These are phyloP conservation scores for Periglandula ipomoeae DNA, from an alignment of 2,329 filamentous ascomycete species.

Conservation along the genomic window DNA sequence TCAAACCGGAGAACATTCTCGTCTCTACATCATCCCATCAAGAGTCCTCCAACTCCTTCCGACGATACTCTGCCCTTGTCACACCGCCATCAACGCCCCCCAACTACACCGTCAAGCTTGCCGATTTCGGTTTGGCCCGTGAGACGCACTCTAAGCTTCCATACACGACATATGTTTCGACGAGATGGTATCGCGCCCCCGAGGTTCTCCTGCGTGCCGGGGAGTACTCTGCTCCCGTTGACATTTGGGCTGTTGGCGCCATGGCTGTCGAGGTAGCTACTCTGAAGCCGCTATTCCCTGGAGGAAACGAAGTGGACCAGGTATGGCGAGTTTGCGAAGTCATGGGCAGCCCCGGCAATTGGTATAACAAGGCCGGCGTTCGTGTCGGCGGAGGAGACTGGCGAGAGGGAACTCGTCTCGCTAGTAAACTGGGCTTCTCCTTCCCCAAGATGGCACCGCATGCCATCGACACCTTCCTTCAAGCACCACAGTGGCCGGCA, in stretches of 20 bases:
- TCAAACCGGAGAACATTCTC: slow-evolving; percentile 98
- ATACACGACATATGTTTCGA: slow-evolving; percentile 98
- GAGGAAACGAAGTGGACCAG: slow-evolving; percentile 96
- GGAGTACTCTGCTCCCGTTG: slow-evolving; percentile 93
- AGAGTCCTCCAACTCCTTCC: slow-evolving; percentile 77
- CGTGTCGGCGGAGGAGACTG: slow-evolving; percentile 93
- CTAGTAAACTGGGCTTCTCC: slow-evolving; percentile 93
- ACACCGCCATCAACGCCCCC: slow-evolving; percentile 93
- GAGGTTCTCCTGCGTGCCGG: slow-evolving; percentile 90
- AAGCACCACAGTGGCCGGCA: slow-evolving; percentile 81
- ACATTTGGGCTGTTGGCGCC: slow-evolving; percentile 96
- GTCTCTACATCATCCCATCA: slow-evolving; percentile 83
- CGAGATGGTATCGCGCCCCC: slow-evolving; percentile 93
- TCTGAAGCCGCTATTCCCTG: slow-evolving; percentile 90
- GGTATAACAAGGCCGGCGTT: slow-evolving; percentile 85
- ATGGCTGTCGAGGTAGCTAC: slow-evolving; percentile 99
- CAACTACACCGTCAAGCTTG: slow-evolving; percentile 93
- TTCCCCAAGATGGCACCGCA: slow-evolving; percentile 99
- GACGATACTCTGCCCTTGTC: slow-evolving; percentile 84
- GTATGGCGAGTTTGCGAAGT: slow-evolving; percentile 99
- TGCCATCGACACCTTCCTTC: slow-evolving; percentile 88
- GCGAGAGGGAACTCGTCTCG: slow-evolving; percentile 87
- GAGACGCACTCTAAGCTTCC: slow-evolving; percentile 95
- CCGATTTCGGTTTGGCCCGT: slow-evolving; percentile 93
- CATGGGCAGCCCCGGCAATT: slow-evolving; percentile 97